These are phyloP conservation scores for Lasiodiplodia theobromae DNA, from an alignment of 2,329 filamentous ascomycete genomes.

Conservation along the genomic window DNA sequence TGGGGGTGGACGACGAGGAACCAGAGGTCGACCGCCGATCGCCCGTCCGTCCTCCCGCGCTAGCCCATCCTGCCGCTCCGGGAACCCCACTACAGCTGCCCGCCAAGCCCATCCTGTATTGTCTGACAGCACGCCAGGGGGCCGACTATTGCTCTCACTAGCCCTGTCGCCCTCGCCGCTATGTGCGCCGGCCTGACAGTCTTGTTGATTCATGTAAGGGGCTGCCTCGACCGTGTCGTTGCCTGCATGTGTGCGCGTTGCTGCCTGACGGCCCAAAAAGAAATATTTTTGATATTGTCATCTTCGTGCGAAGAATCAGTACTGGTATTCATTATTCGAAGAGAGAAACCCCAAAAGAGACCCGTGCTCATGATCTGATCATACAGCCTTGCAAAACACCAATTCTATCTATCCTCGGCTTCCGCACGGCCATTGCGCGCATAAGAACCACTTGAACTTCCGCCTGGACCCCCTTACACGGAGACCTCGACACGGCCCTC, in stretches of 20 bases:
- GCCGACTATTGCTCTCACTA: not conserved
- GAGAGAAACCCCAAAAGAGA: constrained; percentile 26
- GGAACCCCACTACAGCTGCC: not conserved
- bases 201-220: no score
- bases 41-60: constrained; percentile 5
- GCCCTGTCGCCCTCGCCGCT: not conserved
- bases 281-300: constrained; percentile 23
- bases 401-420: constrained; percentile 20
- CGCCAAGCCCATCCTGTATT: not conserved
- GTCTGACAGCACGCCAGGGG: constrained; percentile 4
- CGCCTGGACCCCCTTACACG: constrained; percentile 10
- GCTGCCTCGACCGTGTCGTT: not conserved
- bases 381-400: constrained; percentile 28
- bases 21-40: not conserved
- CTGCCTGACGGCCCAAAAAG: not conserved
- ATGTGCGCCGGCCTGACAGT: not conserved
- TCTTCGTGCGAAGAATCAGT: constrained; percentile 9
- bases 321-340: constrained; percentile 28
- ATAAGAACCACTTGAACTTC: not conserved
- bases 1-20: not conserved
- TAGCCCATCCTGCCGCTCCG: not conserved
- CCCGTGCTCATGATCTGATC: constrained; percentile 28
- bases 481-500: constrained; percentile 52
- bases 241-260: not conserved
- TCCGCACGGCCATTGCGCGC: constrained; percentile 6